Base-by-base conservation (phyloP, 768 basidiomycete species). In the Mycena kentingensis region DNA sequence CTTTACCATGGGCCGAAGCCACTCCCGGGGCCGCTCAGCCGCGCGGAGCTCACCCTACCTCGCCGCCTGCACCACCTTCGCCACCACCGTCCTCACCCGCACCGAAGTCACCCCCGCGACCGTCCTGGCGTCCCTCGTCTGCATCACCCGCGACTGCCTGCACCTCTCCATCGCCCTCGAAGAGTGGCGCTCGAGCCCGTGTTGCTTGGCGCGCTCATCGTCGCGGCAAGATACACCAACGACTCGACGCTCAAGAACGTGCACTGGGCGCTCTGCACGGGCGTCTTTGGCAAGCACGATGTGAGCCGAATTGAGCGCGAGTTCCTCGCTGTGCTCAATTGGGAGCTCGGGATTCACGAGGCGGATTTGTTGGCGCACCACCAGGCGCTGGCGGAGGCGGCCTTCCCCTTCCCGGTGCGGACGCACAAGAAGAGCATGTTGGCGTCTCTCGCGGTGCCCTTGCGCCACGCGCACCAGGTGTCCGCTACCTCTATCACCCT, bases 251-350 rank as follows among this genome's bases (percentile, higher is more conserved):
- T 51, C 13, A 42, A 43, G 72, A 84, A 84, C 71, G 69, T 78
- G 37, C 82, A 83, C 63, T 84, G 82, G 82, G 75, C 77, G 15
- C 64, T 75, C 21, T 78, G 76, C 60, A 77, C 78, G 0, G 73
- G 75, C 4, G 75, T 78, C 16, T 79, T 79, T 50, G 73, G 77
- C 50, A 76, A 75, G 55, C 73, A 77, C 27, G 78, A 80, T 51
- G 70, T 79, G 7, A 77, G 75, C 38, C 70, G 78, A 46, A 78
- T 80, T 51, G 78, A 80, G 62, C 76, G 78, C 57, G 78, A 80
- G 61, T 79, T 78, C 57, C 67, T 79, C 16, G 74, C 73, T 49
- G 77, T 80, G 21, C 67, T 80, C 32, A 74, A 78, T 55, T 80
- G 76, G 57, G 73, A 79, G 54, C 67, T 80, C 10, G 62, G 70